These are phyloP conservation scores for Cenchrus fungigraminus DNA, from an alignment of 176 grass and related monocot species.

Conservation along the genomic window DNA sequence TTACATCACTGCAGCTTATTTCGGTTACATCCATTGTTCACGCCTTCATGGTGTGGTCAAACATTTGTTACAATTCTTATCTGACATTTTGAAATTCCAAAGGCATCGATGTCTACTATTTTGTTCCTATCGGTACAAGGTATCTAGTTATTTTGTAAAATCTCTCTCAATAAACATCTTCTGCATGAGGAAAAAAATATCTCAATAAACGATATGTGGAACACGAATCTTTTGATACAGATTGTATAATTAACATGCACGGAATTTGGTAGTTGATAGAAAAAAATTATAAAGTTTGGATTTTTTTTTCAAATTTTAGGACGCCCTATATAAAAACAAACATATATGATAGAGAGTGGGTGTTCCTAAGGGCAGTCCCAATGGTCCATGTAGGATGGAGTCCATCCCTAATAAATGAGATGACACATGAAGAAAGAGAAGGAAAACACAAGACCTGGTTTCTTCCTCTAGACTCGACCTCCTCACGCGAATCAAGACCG, in stretches of 20 bases:
- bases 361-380: no score
- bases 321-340: no score
- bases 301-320: background rate
- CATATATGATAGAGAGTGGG: no score
- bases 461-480: no score
- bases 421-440: no score
- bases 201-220: background rate
- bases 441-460: no score
- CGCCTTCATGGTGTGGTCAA: background rate
- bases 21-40: slow-evolving; percentile 11
- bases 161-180: background rate
- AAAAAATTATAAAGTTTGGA: background rate
- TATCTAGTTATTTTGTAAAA: background rate
- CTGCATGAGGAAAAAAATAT: no score
- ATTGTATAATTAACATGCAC: background rate
- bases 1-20: background rate
- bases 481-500: no score
- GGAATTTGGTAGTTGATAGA: background rate
- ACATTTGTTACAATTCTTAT: background rate
- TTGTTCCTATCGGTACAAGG: background rate
- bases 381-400: no score
- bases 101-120: background rate
- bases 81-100: slow-evolving; percentile 19
- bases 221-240: background rate
- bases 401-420: no score